phyloP scores from a whole-genome alignment of 192 early-diverging fungal species.

The Linnemannia elongata region DNA sequence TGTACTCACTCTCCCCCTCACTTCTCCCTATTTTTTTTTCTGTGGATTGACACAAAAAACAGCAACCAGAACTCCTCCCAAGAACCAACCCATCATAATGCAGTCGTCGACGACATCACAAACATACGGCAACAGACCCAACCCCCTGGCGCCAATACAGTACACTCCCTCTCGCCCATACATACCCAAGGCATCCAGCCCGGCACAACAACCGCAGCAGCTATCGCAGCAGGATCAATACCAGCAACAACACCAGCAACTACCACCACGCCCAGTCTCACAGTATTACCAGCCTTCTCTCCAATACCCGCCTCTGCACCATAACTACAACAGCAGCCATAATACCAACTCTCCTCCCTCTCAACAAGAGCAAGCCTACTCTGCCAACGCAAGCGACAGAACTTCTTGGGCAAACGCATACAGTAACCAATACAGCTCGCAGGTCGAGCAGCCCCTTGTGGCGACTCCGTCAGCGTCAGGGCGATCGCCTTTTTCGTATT shows the following conservation, averaged over 20 bases:
- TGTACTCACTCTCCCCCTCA: background rate
- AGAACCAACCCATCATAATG: background rate
- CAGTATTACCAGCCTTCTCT: constrained; percentile 28
- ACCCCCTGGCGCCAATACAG: background rate
- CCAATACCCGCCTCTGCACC: background rate
- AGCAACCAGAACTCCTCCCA: background rate
- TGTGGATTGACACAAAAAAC: background rate
- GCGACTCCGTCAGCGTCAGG: constrained; percentile 5
- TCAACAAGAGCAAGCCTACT: background rate
- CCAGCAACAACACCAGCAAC: constrained; percentile 10
- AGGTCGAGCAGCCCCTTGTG: background rate
- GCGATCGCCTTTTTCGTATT: background rate
- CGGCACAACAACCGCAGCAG: background rate
- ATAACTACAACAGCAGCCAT: background rate
- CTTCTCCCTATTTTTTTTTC: background rate
- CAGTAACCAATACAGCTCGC: background rate
- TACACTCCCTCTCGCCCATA: constrained; percentile 9
- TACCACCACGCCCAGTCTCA: background rate
- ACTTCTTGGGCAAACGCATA: background rate
- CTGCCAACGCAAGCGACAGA: background rate
- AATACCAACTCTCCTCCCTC: background rate
- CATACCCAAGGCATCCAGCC: background rate
- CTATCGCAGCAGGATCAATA: background rate
- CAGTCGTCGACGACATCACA: background rate
- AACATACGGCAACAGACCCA: constrained; percentile 3